phyloP scores from a whole-genome alignment of 352 stramenopile genomes.

The Pythium vanterpoolii region DNA sequence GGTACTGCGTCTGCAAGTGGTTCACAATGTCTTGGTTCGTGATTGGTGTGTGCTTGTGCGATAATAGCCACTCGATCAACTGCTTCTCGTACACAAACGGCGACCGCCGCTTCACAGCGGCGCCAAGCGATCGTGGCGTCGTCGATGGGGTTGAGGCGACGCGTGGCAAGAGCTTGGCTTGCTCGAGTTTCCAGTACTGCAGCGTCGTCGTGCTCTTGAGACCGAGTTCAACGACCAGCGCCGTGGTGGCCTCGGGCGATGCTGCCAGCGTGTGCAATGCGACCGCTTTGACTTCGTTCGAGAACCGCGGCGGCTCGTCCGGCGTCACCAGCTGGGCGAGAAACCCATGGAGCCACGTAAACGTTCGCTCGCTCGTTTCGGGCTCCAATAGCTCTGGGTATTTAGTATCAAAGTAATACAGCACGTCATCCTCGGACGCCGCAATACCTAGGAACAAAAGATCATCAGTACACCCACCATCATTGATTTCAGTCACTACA shows the following conservation, averaged over 20 bases:
- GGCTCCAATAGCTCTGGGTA: conserved; percentile 56
- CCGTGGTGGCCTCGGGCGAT: conserved; percentile 15
- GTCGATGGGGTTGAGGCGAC: neutral
- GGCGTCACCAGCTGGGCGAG: conserved; percentile 27
- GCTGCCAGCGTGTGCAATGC: conserved; percentile 14
- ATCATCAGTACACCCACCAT: no score
- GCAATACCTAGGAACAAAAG: neutral
- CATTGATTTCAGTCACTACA: neutral
- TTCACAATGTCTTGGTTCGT: conserved; percentile 63
- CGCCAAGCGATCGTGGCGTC: neutral
- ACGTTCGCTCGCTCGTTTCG: conserved; percentile 31
- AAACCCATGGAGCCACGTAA: conserved; percentile 63
- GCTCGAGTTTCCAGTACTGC: conserved; percentile 58
- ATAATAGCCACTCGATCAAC: conserved; percentile 54
- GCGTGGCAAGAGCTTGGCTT: conserved; percentile 24
- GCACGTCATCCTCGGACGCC: conserved; percentile 46
- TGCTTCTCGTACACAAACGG: conserved; percentile 34
- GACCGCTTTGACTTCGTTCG: conserved; percentile 28
- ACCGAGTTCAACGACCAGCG: conserved; percentile 38
- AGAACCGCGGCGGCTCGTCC: conserved; percentile 20
- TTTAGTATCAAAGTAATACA: conserved; percentile 64
- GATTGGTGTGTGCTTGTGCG: conserved; percentile 37
- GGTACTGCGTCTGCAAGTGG: conserved; percentile 51
- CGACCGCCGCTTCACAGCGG: conserved; percentile 9
- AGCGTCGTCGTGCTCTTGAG: conserved; percentile 61